Conservation (phyloP, 2,329 filamentous ascomycete species). For the Xylariaceae sp. region DNA sequence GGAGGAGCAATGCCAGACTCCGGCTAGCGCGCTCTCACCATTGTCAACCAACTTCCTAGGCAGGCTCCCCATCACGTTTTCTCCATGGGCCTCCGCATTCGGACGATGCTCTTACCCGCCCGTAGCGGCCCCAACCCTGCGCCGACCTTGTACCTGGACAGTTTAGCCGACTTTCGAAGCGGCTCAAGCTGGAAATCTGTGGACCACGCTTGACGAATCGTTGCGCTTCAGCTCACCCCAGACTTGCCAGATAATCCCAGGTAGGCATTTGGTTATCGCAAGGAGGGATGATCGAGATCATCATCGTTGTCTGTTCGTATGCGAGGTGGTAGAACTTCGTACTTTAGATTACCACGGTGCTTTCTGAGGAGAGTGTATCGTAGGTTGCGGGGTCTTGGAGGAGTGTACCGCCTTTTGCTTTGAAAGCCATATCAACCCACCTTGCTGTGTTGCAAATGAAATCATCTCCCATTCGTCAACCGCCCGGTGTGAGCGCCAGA, state of each 20-base stretch:
- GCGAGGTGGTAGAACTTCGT: background rate
- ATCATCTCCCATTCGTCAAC: background rate
- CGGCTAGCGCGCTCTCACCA: slow-evolving; percentile 5
- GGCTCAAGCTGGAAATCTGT: slow-evolving; percentile 18
- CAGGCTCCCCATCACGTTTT: background rate
- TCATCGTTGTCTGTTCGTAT: too few species aligned
- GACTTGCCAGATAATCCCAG: background rate
- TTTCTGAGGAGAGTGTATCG: background rate
- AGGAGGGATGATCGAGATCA: too few species aligned
- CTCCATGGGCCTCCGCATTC: slow-evolving; percentile 6
- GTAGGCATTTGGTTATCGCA: too few species aligned
- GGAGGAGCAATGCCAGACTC: slow-evolving; percentile 3
- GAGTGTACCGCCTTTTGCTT: background rate
- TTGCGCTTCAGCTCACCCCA: background rate
- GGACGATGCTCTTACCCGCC: slow-evolving; percentile 7
- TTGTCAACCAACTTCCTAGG: background rate
- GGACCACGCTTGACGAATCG: slow-evolving; percentile 4
- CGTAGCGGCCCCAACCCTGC: background rate
- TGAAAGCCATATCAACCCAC: background rate
- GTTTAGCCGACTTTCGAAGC: slow-evolving; percentile 2
- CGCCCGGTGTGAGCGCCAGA: background rate
- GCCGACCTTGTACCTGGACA: background rate
- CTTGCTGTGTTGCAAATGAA: background rate
- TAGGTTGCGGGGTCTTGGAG: background rate
- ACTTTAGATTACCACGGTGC: background rate